Conservation (phyloP, 306 rosid genomes). For the Styphnolobium japonicum region DNA sequence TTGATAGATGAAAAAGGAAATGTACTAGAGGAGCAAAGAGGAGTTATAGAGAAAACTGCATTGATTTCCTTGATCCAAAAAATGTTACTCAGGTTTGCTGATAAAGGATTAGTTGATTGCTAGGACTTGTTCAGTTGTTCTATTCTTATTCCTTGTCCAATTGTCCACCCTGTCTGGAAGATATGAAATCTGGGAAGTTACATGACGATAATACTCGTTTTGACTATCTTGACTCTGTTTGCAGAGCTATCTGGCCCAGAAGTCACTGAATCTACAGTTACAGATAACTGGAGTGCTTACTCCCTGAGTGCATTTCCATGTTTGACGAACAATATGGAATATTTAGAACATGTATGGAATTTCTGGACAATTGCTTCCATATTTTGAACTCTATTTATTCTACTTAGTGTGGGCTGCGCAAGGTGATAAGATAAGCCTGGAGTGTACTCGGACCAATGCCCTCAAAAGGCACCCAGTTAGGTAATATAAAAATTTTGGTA, state of each 20-base stretch:
- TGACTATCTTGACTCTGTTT: slow-evolving; percentile 22
- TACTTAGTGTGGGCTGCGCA: slow-evolving; percentile 91
- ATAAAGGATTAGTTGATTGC: neutral
- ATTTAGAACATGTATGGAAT: slow-evolving; percentile 62
- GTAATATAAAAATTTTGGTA: slow-evolving; percentile 31
- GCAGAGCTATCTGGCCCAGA: slow-evolving; percentile 79
- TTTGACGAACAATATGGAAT: slow-evolving; percentile 64
- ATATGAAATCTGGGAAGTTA: neutral
- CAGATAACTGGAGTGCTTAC: slow-evolving; percentile 62
- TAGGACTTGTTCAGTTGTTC: neutral
- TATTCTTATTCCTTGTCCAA: slow-evolving; percentile 20
- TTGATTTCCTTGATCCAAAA: slow-evolving; percentile 96
- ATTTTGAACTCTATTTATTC: slow-evolving; percentile 20
- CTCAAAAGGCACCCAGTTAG: slow-evolving; percentile 93
- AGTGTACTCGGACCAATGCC: slow-evolving; percentile 86
- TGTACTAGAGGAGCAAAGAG: slow-evolving; percentile 69
- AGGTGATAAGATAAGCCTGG: slow-evolving; percentile 93
- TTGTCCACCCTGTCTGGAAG: neutral
- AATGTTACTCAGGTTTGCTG: slow-evolving; percentile 87
- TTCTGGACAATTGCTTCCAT: slow-evolving; percentile 16
- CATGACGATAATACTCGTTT: slow-evolving; percentile 16
- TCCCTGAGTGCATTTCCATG: slow-evolving; percentile 59
- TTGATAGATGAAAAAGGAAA: slow-evolving; percentile 66
- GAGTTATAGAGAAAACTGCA: slow-evolving; percentile 77
- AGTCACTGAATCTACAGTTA: slow-evolving; percentile 67